Base-by-base conservation (phyloP, 1,284 basidiomycete genomes). In the Ceratobasidium sp. region DNA sequence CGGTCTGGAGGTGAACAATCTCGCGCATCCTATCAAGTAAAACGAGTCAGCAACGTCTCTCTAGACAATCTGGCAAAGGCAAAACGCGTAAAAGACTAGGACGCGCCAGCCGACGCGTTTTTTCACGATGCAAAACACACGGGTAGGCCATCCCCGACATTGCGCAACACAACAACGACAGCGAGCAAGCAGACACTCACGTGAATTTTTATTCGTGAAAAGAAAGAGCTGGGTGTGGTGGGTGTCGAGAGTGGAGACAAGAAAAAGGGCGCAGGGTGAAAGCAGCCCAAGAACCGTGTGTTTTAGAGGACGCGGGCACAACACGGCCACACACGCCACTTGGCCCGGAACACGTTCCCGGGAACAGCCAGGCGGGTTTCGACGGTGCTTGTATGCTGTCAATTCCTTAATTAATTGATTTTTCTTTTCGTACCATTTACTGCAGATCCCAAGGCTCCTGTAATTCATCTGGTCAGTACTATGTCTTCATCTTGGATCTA, bases 1-100 rank as follows among this genome's bases (percentile, higher is more conserved):
- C 95, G 80, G 95, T 96, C 84, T 97, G 95, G 81, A 97, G 89
- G 86, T 97, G 95, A 82, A 97, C 95, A 84, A 97, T 96, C 90
- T 96, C 95, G 88, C 94, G 92, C 94, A 96, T 94, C 86, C 92
- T 94, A 78, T 24, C 53, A 43, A 27, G 39, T 48, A 14, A 29
- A 7, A 59, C 24, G 56, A 59, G 61, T 63, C 61, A 63, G 61
- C 24, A 31, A 48, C n/a, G 9, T 37, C 1, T 9, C 2, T 13
- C 8, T 3, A n/a, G 16, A 22, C 3, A 4, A 68, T 24, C 24
- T 43, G 16, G 24, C 22, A 22, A 54, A 68, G 54, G 41, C 16
- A 46, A 68, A 29, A 53, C 65, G 53, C 49, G 61, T 31, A 9
- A 43, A 63, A 63, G 29, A 48, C 24, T 13, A 43, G 41, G 27